Base-by-base conservation (phyloP, 2,329 filamentous ascomycete genomes). In the Colletotrichum falcatum region DNA sequence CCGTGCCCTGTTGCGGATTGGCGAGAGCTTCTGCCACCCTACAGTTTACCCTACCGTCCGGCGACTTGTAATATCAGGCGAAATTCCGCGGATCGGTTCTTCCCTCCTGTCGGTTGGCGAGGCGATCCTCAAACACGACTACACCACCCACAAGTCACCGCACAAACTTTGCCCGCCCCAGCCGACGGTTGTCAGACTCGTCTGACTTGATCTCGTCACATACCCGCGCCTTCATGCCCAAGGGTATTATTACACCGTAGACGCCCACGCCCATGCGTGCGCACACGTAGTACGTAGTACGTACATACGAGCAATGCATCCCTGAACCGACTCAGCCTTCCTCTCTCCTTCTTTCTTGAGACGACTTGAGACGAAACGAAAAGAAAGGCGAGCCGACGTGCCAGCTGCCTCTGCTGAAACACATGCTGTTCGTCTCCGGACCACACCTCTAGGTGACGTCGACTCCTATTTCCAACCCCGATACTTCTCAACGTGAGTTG, bases 381-480 rank as follows among this genome's bases (percentile, higher is more conserved):
- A 46, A 62, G 64, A 62, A 70, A 62, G 58, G 46, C 28, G 51
- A 70, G 64, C 58, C 64, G 67, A 59, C 37, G 64, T 58, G 51
- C 63, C 67, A 67, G 64, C 28, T 49, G 28, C 37, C 59, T 48
- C 46, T 35, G 49, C 58, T 70, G 58, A 67, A 70, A 67, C 67
- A 54, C 46, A 55, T 30, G 33, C 39, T 58, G 23, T 44, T 49
- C 55, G 23, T 54, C 30, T 42, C 39, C 39, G 23, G 37, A 23
- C 20, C 39, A 51, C 30, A 35, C 55, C 44, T 63, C 18, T 59
- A 62, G 58, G 44, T 37, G n/a, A 48, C 23, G 42, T 62, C n/a
- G 48, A 30, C 60, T 35, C 44, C 42, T 20, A 59, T n/a, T 67
- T 16, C 63, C 49, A 35, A 37, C 35, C 58, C 53, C 16, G n/a